phyloP scores from a whole-genome alignment of 768 basidiomycete species.

The Lepiota brunneoincarnata region DNA sequence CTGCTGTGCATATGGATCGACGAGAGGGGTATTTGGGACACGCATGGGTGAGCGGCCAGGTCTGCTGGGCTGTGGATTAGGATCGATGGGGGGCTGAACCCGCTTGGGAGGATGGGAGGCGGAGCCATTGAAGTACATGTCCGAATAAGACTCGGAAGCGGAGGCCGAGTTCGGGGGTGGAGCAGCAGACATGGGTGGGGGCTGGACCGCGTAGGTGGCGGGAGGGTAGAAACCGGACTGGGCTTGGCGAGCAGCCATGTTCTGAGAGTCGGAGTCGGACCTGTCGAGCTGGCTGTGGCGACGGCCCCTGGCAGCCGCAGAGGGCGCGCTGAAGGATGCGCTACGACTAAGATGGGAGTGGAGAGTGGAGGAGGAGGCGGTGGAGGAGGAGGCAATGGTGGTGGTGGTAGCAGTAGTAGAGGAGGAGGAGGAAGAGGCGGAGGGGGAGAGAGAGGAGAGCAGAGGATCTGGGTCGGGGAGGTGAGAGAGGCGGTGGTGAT shows the following conservation, averaged over 20 bases:
- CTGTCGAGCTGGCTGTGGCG: slow-evolving; percentile 64
- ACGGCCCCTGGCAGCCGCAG: slow-evolving; percentile 52
- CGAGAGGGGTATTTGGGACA: slow-evolving; percentile 45
- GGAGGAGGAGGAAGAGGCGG: slow-evolving; percentile 26
- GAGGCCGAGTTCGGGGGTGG: slow-evolving; percentile 33
- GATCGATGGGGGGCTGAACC: slow-evolving; percentile 45
- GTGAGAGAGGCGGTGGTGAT: slow-evolving; percentile 47
- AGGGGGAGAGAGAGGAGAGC: slow-evolving; percentile 50
- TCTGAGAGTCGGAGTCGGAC: slow-evolving; percentile 46
- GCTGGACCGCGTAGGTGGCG: slow-evolving; percentile 51
- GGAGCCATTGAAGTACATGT: slow-evolving; percentile 61
- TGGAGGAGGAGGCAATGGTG: slow-evolving; percentile 52
- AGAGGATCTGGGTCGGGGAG: slow-evolving; percentile 36
- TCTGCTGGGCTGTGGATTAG: slow-evolving; percentile 38
- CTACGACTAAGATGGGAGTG: slow-evolving; percentile 63
- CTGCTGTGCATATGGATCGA: slow-evolving; percentile 75
- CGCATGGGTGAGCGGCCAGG: slow-evolving; percentile 65
- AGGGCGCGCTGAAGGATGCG: slow-evolving; percentile 53
- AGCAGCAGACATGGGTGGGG: slow-evolving; percentile 38
- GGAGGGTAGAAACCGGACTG: slow-evolving; percentile 56
- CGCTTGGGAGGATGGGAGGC: slow-evolving; percentile 51
- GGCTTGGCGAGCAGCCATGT: slow-evolving; percentile 35
- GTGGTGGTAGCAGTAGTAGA: slow-evolving; percentile 36
- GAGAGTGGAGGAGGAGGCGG: slow-evolving; percentile 28
- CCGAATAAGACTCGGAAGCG: slow-evolving; percentile 49